Conservation (phyloP, 2,329 filamentous ascomycete species). For the Cadophora malorum region DNA sequence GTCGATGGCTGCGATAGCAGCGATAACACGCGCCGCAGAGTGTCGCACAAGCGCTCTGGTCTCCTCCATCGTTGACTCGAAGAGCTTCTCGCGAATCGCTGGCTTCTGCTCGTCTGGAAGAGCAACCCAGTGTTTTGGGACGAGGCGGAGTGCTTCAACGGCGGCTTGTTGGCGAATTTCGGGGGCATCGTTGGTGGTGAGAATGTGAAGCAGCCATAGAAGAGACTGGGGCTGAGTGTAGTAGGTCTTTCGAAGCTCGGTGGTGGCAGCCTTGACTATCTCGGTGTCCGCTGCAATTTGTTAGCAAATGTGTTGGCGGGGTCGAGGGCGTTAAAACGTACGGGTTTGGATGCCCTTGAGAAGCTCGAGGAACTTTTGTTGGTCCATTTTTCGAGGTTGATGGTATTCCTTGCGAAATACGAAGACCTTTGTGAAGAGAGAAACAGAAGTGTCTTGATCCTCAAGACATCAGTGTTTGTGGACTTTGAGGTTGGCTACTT, state of each 20-base stretch:
- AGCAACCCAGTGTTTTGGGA: conserved; percentile 83
- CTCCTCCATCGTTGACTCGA: conserved; percentile 85
- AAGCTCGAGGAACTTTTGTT: conserved; percentile 84
- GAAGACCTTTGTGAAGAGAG: neutral
- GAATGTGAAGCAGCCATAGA: conserved; percentile 84
- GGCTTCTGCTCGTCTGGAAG: conserved; percentile 78
- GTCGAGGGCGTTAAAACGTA: conserved; percentile 55
- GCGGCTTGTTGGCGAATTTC: conserved; percentile 82
- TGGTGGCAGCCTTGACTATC: conserved; percentile 87
- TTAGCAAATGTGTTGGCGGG: conserved; percentile 36
- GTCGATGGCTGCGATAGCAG: conserved; percentile 84
- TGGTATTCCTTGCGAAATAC: conserved; percentile 17
- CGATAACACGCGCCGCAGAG: conserved; percentile 85
- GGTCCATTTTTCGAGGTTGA: conserved; percentile 64
- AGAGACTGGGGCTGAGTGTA: conserved; percentile 87
- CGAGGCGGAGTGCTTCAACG: conserved; percentile 84
- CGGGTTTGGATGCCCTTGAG: conserved; percentile 87
- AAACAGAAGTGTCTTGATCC: conserved; percentile 19
- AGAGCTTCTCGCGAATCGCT: conserved; percentile 79
- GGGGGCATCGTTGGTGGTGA: conserved; percentile 74
- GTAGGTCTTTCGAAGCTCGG: conserved; percentile 90
- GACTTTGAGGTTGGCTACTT: neutral
- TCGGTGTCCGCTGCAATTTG: conserved; percentile 76
- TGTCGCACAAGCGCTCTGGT: conserved; percentile 78
- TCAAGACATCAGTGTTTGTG: conserved; percentile 27